Conservation (phyloP, 1,284 basidiomycete genomes). For the Irpex sp. region DNA sequence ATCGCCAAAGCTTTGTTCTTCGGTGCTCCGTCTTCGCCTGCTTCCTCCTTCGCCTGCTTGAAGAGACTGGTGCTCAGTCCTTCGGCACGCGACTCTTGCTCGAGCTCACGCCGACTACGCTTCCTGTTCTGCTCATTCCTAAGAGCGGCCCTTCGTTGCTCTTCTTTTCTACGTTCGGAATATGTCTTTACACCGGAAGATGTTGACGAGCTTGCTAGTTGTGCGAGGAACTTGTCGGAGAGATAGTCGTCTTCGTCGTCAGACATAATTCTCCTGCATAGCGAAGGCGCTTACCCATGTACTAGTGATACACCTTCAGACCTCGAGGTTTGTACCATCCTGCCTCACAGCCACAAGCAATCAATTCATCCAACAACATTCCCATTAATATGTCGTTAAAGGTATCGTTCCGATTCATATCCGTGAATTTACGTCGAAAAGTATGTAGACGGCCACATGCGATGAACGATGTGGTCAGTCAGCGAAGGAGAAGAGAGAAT, state of each 20-base stretch:
- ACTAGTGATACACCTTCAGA: not conserved
- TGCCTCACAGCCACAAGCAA: slow-evolving; percentile 5
- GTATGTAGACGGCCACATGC: slow-evolving; percentile 7
- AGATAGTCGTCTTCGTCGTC: slow-evolving; percentile 78
- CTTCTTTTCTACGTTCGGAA: slow-evolving; percentile 62
- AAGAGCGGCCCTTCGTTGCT: slow-evolving; percentile 46
- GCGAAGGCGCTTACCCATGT: slow-evolving; percentile 11
- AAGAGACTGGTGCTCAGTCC: slow-evolving; percentile 76
- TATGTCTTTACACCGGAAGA: slow-evolving; percentile 52
- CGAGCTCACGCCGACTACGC: slow-evolving; percentile 63
- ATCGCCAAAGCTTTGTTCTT: slow-evolving; percentile 74
- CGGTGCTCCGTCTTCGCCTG: slow-evolving; percentile 38
- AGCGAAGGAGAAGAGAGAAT: slow-evolving; percentile 29
- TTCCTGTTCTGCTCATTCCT: slow-evolving; percentile 63
- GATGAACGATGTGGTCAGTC: slow-evolving; percentile 30
- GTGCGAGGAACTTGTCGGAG: slow-evolving; percentile 75
- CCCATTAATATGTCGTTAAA: slow-evolving; percentile 10
- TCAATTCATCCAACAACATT: not conserved
- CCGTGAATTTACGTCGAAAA: not conserved
- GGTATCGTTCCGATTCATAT: slow-evolving; percentile 17
- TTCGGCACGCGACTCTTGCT: slow-evolving; percentile 72
- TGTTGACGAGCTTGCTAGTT: slow-evolving; percentile 29
- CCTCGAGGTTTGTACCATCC: too few species aligned
- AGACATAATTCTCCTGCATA: slow-evolving; percentile 38
- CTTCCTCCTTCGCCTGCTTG: slow-evolving; percentile 68